Evolutionary conservation across 768 basidiomycete genomes (phyloP).

Genomic region (Termitomyces sp.): DNA sequence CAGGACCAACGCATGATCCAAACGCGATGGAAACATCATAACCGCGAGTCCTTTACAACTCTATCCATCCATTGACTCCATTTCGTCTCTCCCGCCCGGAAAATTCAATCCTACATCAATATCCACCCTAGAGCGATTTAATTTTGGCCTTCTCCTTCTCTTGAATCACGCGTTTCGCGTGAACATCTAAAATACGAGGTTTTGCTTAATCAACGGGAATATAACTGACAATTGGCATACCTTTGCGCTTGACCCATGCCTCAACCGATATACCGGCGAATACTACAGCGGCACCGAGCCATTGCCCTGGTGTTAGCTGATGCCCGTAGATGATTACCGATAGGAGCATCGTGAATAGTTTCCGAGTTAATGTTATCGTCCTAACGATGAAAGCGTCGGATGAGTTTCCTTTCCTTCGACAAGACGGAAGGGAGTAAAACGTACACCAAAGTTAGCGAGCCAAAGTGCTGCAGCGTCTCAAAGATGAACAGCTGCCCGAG

Average conservation of each 20-base stretch:
- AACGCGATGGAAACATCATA: conserved; percentile 47
- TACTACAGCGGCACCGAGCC: conserved; percentile 87
- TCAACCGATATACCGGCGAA: conserved; percentile 96
- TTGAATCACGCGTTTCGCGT: conserved; percentile 71
- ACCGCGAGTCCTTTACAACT: background rate
- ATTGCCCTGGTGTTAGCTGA: conserved; percentile 77
- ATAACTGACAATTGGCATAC: conserved; percentile 30
- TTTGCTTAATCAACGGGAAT: conserved; percentile 8
- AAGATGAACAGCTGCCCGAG: conserved; percentile 98
- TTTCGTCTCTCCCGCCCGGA: background rate
- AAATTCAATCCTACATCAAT: background rate
- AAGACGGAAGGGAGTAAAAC: background rate
- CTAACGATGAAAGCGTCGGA: conserved; percentile 29
- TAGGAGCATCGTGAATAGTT: conserved; percentile 96
- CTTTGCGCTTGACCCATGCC: conserved; percentile 86
- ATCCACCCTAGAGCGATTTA: conserved; percentile 56
- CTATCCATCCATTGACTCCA: background rate
- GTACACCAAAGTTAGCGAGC: conserved; percentile 84
- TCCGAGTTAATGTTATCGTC: conserved; percentile 93
- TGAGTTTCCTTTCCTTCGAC: background rate
- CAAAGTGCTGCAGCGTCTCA: conserved; percentile 89
- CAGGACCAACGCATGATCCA: conserved; percentile 28
- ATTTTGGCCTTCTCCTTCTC: conserved; percentile 83
- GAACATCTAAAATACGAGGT: conserved; percentile 50
- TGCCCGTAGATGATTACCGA: conserved; percentile 93